A percentile compares a stretch with the other conserved stretches of the same genome.
These are phyloP conservation scores for Cornus controversa DNA, from an alignment of 148 eudicot species.

Conservation along the genomic window DNA sequence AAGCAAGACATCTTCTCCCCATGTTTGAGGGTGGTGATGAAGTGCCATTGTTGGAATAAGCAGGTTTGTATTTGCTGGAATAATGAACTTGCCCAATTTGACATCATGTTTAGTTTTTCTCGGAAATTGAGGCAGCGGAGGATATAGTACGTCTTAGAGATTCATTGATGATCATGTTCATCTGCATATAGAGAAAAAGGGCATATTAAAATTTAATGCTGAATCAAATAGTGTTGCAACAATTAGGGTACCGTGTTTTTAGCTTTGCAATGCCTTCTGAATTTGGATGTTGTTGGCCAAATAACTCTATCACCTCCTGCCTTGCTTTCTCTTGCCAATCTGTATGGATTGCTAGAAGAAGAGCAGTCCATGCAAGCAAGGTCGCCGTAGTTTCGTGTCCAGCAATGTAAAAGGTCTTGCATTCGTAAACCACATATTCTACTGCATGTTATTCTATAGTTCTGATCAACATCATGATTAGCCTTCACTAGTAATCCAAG, in stretches of 20 bases:
- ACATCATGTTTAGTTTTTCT: neutral
- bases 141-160: constrained; percentile 20
- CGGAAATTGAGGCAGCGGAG: neutral
- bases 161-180: constrained; percentile 24
- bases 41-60: neutral
- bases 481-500: constrained; percentile 1
- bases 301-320: neutral
- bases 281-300: neutral
- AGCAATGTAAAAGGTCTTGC: constrained; percentile 12
- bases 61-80: constrained; percentile 8
- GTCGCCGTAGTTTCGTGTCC: constrained; percentile 5
- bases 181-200: neutral
- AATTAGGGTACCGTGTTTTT: neutral
- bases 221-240: neutral
- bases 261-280: constrained; percentile 1
- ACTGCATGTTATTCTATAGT: neutral
- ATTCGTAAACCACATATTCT: neutral
- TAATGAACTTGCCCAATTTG: constrained; percentile 4
- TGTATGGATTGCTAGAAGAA: constrained; percentile 7
- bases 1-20: constrained; percentile 16
- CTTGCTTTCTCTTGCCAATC: constrained; percentile 11
- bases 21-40: constrained; percentile 12
- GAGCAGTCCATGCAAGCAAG: constrained; percentile 4
- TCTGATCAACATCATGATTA: neutral
- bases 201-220: neutral